Evolutionary conservation across 108 stramenopile genomes (phyloP), one percentile per base, ranked within the genome.

Genomic region (Asterionellopsis glacialis): DNA sequence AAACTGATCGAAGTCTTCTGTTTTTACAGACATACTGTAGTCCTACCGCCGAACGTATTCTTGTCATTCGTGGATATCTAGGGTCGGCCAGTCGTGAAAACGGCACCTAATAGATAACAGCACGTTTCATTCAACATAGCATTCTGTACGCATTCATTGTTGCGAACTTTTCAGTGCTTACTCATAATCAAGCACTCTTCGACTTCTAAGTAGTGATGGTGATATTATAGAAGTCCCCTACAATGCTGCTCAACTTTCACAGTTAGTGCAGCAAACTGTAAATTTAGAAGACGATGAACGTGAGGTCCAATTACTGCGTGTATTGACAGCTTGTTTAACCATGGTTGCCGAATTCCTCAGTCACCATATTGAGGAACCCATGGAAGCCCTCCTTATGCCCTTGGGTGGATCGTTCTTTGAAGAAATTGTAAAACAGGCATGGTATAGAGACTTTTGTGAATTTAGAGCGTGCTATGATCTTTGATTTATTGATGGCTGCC

Each of bases 321-420:
- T 91, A 23, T 65, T 70, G 6, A 57, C 75, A 21, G 49, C 40
- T 1, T 74, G 76, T 53, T 69, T 92, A 4, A 63, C 65, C 22
- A 80, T 77, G 53, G 85, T 92, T 11, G 87, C 89, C 1, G 79
- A 87, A 44, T 92, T 87, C 47, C 68, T 92, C 55, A 85, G 76
- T 25, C 87, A 92, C 52, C 69, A 89, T 56, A 49, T 69, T 9
- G 57, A 63, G 49, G 85, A 89, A 45, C 69, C 77, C 25, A 72
- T 89, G 82, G 71, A 61, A 41, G 87, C 82, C 53, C 84, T 91
- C 53, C 76, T 69, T 5, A 81, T 79, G 7, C 90, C 90, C 10
- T 71, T 91, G 59, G 70, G 68, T 24, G 83, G 83, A 10, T 74
- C 73, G 33, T 73, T 80, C 0, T 88, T 91, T 52, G 78, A 83